phyloP scores from a whole-genome alignment of 2,329 filamentous ascomycete species.

The Stagonosporopsis tanaceti region DNA sequence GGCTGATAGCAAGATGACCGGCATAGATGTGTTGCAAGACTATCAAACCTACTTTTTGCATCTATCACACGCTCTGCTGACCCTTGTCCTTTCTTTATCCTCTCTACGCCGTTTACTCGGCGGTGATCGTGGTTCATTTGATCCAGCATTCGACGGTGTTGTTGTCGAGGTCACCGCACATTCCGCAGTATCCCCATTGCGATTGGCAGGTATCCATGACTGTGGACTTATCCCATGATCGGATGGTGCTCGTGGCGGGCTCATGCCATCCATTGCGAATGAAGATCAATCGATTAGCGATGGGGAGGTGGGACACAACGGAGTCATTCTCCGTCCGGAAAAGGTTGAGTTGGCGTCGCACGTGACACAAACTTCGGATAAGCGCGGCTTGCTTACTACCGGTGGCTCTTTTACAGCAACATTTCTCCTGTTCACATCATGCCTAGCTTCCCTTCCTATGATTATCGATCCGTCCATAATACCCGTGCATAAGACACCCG shows the following conservation, averaged over 20 bases:
- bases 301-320: conserved; percentile 14
- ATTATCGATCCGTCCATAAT: too few relatives aligned
- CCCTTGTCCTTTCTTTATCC: conserved; percentile 51
- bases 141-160: conserved; percentile 25
- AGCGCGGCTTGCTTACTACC: background rate
- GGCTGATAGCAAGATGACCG: background rate
- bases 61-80: conserved; percentile 58
- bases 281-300: conserved; percentile 9
- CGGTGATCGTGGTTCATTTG: conserved; percentile 32
- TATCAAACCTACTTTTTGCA: conserved; percentile 56
- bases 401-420: too few relatives aligned
- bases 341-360: conserved; percentile 3
- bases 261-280: conserved; percentile 14
- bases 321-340: conserved; percentile 20
- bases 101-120: conserved; percentile 46
- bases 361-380: background rate
- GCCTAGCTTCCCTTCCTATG: too few relatives aligned
- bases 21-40: background rate
- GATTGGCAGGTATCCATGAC: conserved; percentile 23
- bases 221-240: conserved; percentile 22
- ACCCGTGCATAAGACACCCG: too few relatives aligned
- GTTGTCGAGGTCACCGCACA: conserved; percentile 18
- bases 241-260: conserved; percentile 10
- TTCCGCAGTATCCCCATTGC: conserved; percentile 14
- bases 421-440: too few relatives aligned